Evolutionary conservation across 2,329 filamentous ascomycete genomes (phyloP).

Genomic region (Helminthosporium solani): DNA sequence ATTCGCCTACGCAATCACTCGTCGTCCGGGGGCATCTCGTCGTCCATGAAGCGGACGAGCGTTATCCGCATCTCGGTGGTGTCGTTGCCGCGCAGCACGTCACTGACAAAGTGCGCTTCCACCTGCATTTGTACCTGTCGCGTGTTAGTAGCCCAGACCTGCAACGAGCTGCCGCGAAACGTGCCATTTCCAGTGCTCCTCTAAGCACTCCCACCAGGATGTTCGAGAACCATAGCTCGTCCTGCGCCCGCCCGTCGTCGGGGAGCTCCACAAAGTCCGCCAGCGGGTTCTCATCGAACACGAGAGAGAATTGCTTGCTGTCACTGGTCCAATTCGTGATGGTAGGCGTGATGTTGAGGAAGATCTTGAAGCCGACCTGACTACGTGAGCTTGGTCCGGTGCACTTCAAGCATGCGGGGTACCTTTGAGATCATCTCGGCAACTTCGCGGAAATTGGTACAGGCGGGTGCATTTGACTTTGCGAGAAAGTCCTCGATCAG

Average conservation of each 20-base stretch:
- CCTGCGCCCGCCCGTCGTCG: conserved; percentile 91
- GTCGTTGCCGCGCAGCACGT: conserved; percentile 88
- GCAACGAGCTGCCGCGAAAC: conserved; percentile 1
- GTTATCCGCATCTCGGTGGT: conserved; percentile 96
- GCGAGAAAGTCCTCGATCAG: conserved; percentile 97
- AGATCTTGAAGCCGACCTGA: conserved; percentile 97
- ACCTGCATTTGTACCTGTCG: conserved; percentile 91
- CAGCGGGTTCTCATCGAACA: conserved; percentile 95
- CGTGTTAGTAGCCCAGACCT: conserved; percentile 6
- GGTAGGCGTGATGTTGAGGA: conserved; percentile 91
- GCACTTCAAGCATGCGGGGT: background rate
- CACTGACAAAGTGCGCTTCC: conserved; percentile 93
- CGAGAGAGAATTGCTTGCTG: conserved; percentile 91
- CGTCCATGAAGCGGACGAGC: conserved; percentile 90
- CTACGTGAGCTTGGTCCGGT: conserved; percentile 8
- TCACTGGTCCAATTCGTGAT: conserved; percentile 96
- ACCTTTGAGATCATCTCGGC: conserved; percentile 96
- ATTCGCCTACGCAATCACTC: conserved; percentile 58
- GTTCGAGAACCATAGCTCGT: conserved; percentile 98
- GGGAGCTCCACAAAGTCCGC: conserved; percentile 97
- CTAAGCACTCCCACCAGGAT: conserved; percentile 91
- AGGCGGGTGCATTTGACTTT: conserved; percentile 87
- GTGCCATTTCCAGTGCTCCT: conserved; percentile 92
- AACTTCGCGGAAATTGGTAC: conserved; percentile 90
- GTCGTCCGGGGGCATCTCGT: conserved; percentile 95